A percentile compares a stretch with the other conserved stretches of the same genome.
Evolutionary conservation across 1,139 yeast species (phyloP).

Genomic region (Debaryomycetaceae sp.): DNA sequence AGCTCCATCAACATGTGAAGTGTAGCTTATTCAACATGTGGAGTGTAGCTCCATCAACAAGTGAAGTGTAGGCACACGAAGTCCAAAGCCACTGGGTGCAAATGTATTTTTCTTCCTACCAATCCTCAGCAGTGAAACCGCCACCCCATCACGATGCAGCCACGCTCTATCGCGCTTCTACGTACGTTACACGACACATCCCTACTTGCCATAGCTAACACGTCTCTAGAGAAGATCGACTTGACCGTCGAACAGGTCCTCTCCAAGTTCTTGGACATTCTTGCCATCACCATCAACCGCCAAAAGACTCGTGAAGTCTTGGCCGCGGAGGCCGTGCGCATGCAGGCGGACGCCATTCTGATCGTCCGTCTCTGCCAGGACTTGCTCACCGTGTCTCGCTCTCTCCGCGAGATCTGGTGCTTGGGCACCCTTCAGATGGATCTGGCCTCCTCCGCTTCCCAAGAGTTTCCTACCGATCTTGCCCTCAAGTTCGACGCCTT

Average conservation of each 20-base stretch:
- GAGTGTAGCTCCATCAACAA: too few species aligned
- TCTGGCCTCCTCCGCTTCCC: constrained; percentile 6
- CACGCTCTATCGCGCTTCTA: constrained; percentile 31
- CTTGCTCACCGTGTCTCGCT: constrained; percentile 35
- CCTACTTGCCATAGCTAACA: constrained; percentile 1
- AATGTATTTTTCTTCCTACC: too few species aligned
- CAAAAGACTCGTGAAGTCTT: constrained; percentile 41
- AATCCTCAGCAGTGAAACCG: too few species aligned
- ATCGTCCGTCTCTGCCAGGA: constrained; percentile 46
- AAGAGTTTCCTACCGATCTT: not conserved
- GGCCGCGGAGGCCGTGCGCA: constrained; percentile 44
- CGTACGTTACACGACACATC: constrained; percentile 18
- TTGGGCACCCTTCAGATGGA: constrained; percentile 36
- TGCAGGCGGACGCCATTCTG: constrained; percentile 42
- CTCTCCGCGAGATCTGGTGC: constrained; percentile 46
- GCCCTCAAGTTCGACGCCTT: constrained; percentile 30
- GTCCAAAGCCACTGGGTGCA: too few species aligned
- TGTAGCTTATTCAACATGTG: too few species aligned
- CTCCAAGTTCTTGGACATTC: constrained; percentile 33
- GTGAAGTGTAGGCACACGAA: too few species aligned
- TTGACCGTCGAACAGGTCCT: constrained; percentile 31
- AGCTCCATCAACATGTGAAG: too few species aligned
- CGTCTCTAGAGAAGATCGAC: constrained; percentile 27
- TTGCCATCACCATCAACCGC: constrained; percentile 30
- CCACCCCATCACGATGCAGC: constrained; percentile 21